Base-by-base conservation (phyloP, 2,329 filamentous ascomycete species). In the Alternaria sp. region DNA sequence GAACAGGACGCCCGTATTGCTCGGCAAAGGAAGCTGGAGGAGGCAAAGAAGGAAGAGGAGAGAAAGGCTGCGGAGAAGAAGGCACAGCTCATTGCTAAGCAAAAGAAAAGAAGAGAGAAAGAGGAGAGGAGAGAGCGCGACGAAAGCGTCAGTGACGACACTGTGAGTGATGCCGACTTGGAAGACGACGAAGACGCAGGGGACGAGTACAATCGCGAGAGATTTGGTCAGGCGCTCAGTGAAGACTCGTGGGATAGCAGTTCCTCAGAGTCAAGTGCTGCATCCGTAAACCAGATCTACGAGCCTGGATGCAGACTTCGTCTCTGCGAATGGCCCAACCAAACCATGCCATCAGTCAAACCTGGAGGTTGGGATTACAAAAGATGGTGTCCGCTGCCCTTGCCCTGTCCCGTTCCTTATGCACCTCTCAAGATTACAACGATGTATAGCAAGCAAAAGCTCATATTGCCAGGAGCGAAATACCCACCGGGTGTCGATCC, bases 271-370 rank as follows among this genome's bases (percentile, higher is more conserved):
- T 66, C 66, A 0, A 56, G 53, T 6, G 30, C 57, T 4, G 13
- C 21, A 12, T 58, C 65, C 0, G 30, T 49, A 3, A 26, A 66
- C 25, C 40, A 32, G 3, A 54, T 59, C 1, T 63, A 66, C 11
- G 46, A 58, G 13, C 62, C 68, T 9, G 62, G 54, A 10, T 68
- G 66, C 40, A 73, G 53, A 23, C 63, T 78, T 1, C 62, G 70
- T 6, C 64, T 78, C 1, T 73, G 69, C 23, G 73, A 78, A 60
- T 78, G 76, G 75, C 65, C 69, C 2, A 70, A 70, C 21, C 12
- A 19, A 6, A 47, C 49, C 3, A 52, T 69, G 46, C 74, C 74
- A 1, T 58, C 57, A 1, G 19, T 15, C 1, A 36, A 28, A 19
- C 10, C 40, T 1, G 7, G 11, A 5, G 40, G 13, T 25, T 19